Conservation (phyloP, 352 stramenopile genomes). For the Peronospora farinosa region DNA sequence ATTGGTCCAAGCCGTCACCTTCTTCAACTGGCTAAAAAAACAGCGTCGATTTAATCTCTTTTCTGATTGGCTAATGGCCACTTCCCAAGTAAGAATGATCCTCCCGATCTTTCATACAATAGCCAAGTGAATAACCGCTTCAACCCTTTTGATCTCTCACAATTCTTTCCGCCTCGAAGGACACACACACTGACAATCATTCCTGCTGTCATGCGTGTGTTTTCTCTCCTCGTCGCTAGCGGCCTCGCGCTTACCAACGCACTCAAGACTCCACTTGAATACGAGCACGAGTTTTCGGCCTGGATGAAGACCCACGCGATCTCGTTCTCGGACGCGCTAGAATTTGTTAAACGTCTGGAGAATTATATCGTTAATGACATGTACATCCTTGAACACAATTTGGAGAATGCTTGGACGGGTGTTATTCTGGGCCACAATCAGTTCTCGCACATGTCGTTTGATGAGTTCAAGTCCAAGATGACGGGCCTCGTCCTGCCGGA, state of each 20-base stretch:
- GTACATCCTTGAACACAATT: slow-evolving; percentile 85
- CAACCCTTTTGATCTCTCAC: slow-evolving; percentile 21
- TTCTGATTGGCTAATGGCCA: slow-evolving; percentile 26
- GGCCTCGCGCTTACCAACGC: slow-evolving; percentile 27
- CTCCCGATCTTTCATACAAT: slow-evolving; percentile 23
- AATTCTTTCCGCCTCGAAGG: slow-evolving; percentile 19
- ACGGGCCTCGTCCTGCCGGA: slow-evolving; percentile 48
- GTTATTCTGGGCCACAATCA: slow-evolving; percentile 61
- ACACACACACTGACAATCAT: slow-evolving; percentile 12
- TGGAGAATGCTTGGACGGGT: slow-evolving; percentile 49
- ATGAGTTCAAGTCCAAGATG: slow-evolving; percentile 89
- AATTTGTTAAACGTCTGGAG: slow-evolving; percentile 63
- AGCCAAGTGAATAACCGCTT: slow-evolving; percentile 14
- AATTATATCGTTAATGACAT: slow-evolving; percentile 83
- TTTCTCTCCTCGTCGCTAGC: slow-evolving; percentile 20
- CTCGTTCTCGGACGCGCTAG: slow-evolving; percentile 53
- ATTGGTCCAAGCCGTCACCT: slow-evolving; percentile 9
- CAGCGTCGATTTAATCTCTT: not conserved
- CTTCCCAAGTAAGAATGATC: not conserved
- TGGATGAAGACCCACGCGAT: slow-evolving; percentile 54
- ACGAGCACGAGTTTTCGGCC: slow-evolving; percentile 64
- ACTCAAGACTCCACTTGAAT: slow-evolving; percentile 58
- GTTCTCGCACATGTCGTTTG: slow-evolving; percentile 89
- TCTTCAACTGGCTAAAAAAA: not conserved
- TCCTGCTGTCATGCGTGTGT: slow-evolving; percentile 18